These are phyloP conservation scores for Chenopodium quinoa DNA, from an alignment of 148 eudicot genomes.

Conservation along the genomic window DNA sequence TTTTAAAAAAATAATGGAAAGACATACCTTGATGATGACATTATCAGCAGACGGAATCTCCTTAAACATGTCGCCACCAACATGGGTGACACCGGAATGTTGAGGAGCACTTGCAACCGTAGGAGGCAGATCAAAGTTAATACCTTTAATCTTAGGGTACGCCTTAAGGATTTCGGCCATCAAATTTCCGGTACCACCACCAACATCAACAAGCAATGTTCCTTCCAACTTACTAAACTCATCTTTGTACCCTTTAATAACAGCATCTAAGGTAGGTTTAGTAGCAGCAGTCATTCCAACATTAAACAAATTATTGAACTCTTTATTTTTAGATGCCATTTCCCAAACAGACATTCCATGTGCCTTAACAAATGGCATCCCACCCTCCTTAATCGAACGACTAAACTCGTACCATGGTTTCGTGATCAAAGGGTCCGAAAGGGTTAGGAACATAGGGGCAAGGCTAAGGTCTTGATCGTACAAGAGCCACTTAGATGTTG, in stretches of 20 bases:
- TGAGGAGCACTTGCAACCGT: neutral
- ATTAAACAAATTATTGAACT: too few species aligned
- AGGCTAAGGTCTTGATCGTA: neutral
- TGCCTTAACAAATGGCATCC: neutral
- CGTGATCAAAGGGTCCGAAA: neutral
- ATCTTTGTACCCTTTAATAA: neutral
- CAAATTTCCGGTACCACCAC: neutral
- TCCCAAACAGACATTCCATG: neutral
- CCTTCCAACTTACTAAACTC: neutral
- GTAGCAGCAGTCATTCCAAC: neutral
- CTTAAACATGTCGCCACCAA: neutral
- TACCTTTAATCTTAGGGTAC: neutral
- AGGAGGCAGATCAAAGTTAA: constrained; percentile 5
- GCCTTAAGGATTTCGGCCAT: neutral
- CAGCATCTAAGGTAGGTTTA: neutral
- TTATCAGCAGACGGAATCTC: neutral
- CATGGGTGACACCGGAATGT: neutral
- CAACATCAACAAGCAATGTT: neutral
- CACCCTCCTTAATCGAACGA: neutral
- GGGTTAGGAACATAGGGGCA: neutral
- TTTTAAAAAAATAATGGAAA: too few species aligned
- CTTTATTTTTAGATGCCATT: neutral
- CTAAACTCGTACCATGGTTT: neutral
- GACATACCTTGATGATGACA: neutral
- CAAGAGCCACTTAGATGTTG: neutral